Base-by-base conservation (phyloP, 805 yeast species). In the Candida stauntonica region DNA sequence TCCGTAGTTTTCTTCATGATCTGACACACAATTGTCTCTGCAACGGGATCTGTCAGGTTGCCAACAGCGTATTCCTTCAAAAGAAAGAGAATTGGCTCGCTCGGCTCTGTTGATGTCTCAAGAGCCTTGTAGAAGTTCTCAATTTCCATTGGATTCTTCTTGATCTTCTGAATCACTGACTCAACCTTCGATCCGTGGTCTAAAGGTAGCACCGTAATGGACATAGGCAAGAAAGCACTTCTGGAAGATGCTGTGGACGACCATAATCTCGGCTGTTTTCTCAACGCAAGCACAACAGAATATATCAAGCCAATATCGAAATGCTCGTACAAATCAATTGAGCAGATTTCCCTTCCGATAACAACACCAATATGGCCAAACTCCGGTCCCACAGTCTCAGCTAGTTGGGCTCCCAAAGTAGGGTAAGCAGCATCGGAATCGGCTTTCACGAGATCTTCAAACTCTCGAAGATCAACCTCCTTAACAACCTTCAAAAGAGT, bases 51-150 rank as follows among this genome's bases (percentile, higher is more conserved):
- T 14, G 62, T 52, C 23, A 72, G 51, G 33, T 79, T 77, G 0
- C 79, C 81, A 6, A 76, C 73, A 3, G 75, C 68, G 53, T 75
- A 81, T 29, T 75, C 73, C 42, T 70, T 72, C 38, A 82, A 52
- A 33, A 81, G 45, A 16, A 61, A 62, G 12, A 79, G 51, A 4
- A 74, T 58, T 2, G 67, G 65, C 0, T 64, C 55, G 42, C 18
- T 12, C 7, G 30, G 18, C 18, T 12, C 18, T 28, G 28, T 13
- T 26, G n/a, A 19, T 45, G 29, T 20, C 8, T 42, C 28, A 26
- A 63, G 43, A 7, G 47, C 51, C 9, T 50, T 51, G 2, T 43
- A 26, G 30, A 72, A 53, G 7, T 39, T 29, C 1, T 48, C 42
- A 19, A 64, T 54, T 5, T 17, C 13, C 5, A 7, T 48, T 16